Evolutionary conservation across 2,329 filamentous ascomycete genomes (phyloP).

Genomic region (Lachnellula cervina): DNA sequence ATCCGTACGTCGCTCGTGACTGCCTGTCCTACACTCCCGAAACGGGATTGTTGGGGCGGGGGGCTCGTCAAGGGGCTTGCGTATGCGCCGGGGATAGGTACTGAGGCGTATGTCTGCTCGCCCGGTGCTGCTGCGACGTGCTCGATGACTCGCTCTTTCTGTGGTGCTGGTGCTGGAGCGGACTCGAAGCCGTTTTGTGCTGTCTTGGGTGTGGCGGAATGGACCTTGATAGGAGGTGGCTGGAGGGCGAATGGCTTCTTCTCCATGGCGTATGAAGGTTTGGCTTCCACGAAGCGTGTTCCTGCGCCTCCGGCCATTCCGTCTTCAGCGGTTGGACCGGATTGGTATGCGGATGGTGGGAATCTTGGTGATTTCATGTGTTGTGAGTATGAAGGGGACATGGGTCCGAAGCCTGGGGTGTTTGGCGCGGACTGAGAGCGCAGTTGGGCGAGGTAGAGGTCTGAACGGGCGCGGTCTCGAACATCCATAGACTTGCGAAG

Average conservation of each 20-base stretch:
- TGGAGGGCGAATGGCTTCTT: constrained; percentile 76
- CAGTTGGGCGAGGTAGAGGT: constrained; percentile 87
- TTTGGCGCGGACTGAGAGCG: constrained; percentile 87
- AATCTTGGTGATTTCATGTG: constrained; percentile 48
- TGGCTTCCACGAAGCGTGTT: constrained; percentile 54
- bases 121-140: constrained; percentile 69
- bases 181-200: constrained; percentile 56
- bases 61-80: constrained; percentile 50
- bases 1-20: constrained; percentile 28
- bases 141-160: constrained; percentile 43
- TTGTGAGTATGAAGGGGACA: constrained; percentile 49
- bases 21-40: constrained; percentile 27
- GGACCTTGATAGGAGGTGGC: constrained; percentile 74
- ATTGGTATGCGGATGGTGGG: constrained; percentile 51
- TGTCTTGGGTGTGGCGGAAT: constrained; percentile 69
- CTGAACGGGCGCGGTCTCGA: constrained; percentile 87
- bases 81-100: constrained; percentile 87
- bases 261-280: constrained; percentile 54
- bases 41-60: constrained; percentile 34
- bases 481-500: constrained; percentile 96
- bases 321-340: constrained; percentile 49
- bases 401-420: constrained; percentile 81
- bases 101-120: constrained; percentile 77
- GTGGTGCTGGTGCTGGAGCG: constrained; percentile 32
- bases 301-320: constrained; percentile 32